Evolutionary conservation across 2,329 filamentous ascomycete genomes (phyloP).

Genomic region (Corniculantispora saksenae): DNA sequence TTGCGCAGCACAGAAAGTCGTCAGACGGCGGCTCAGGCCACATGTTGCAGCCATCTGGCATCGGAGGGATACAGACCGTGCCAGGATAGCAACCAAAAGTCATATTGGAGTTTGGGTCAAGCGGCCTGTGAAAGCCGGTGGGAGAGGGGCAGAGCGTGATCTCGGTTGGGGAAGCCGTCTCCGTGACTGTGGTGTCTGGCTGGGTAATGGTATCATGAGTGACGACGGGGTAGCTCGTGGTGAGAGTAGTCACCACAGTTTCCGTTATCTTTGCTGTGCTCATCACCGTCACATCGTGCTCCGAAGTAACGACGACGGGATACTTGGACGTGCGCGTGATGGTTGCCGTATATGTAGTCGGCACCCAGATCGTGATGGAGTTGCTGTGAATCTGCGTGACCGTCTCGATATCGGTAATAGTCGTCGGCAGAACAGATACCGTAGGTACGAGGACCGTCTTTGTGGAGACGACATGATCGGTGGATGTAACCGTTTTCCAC

Average conservation of each 20-base stretch:
- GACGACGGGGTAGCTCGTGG: slow-evolving; percentile 36
- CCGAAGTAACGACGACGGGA: slow-evolving; percentile 3
- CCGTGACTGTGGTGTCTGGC: slow-evolving; percentile 25
- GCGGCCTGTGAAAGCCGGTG: slow-evolving; percentile 36
- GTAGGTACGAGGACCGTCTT: slow-evolving; percentile 19
- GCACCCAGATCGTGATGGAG: slow-evolving; percentile 16
- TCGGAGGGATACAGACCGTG: slow-evolving; percentile 53
- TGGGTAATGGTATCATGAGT: slow-evolving; percentile 34
- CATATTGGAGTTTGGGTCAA: slow-evolving; percentile 40
- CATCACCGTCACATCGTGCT: slow-evolving; percentile 1
- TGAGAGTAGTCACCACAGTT: slow-evolving; percentile 16
- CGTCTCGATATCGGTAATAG: not conserved
- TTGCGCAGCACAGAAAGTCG: slow-evolving; percentile 48
- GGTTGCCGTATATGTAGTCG: slow-evolving; percentile 7
- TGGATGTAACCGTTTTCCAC: slow-evolving; percentile 15
- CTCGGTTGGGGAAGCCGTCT: not conserved
- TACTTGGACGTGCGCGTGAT: not conserved
- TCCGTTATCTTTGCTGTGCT: slow-evolving; percentile 11
- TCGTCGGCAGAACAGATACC: slow-evolving; percentile 4
- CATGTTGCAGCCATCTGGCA: slow-evolving; percentile 51
- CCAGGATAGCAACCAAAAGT: slow-evolving; percentile 58
- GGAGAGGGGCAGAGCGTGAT: slow-evolving; percentile 47
- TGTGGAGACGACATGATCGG: slow-evolving; percentile 8
- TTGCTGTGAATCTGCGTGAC: not conserved
- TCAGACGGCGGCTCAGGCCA: slow-evolving; percentile 49